Conservation (phyloP, 2,329 filamentous ascomycete species). For the Daldinia eschscholtzii region DNA sequence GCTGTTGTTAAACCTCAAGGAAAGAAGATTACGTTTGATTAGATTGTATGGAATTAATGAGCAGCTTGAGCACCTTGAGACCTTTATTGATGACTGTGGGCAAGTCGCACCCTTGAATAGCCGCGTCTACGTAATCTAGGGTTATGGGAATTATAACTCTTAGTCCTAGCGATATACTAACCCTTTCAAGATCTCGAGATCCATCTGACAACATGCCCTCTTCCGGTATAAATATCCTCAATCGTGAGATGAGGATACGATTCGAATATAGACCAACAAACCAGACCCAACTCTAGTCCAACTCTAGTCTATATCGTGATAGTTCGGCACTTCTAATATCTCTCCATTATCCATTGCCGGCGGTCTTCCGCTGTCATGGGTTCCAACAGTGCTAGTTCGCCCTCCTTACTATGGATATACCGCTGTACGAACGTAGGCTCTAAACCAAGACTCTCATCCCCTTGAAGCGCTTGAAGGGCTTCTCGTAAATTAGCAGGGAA, state of each 20-base stretch:
- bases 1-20: constrained; percentile 83
- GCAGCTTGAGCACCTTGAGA: no score
- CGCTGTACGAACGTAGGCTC: constrained; percentile 65
- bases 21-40: constrained; percentile 86
- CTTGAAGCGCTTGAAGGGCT: constrained; percentile 65
- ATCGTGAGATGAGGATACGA: not conserved
- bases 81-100: not conserved
- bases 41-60: constrained; percentile 42
- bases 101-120: not conserved
- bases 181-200: not conserved
- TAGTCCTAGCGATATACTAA: not conserved
- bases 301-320: not conserved
- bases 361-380: constrained; percentile 63
- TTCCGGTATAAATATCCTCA: not conserved
- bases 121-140: not conserved
- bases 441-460: constrained; percentile 62
- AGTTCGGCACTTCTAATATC: constrained; percentile 64
- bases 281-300: no score
- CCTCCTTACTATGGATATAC: constrained; percentile 70
- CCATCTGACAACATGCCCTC: not conserved
- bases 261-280: not conserved
- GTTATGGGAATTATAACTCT: not conserved
- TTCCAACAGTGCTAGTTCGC: constrained; percentile 65
- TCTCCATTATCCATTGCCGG: constrained; percentile 72
- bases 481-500: constrained; percentile 68